Base-by-base conservation (phyloP, 1,284 basidiomycete species). In the Afroboletus lepidellus region DNA sequence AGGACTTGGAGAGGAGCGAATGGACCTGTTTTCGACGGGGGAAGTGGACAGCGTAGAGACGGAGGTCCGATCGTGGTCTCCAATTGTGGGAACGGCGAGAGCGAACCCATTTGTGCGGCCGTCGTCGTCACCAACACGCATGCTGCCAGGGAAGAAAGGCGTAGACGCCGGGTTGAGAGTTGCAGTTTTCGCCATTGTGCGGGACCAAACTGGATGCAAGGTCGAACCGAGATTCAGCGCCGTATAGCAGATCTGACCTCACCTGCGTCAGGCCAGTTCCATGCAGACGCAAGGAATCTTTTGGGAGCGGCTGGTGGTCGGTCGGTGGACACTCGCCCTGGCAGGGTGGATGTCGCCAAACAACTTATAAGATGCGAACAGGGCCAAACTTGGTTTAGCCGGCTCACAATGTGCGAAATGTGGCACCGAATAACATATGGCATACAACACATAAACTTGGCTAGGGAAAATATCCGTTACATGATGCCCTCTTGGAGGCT, bases 101-200 rank as follows among this genome's bases (percentile, higher is more conserved):
- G 71, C 72, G 41, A 78, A 63, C 54, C 70, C 72, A 61, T 63
- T 72, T 44, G 69, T 61, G 53, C 71, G 41, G 8, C 33, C 72
- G 47, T 82, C 80, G 49, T 83, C 80, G 54, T 84, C 83, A 60
- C 65, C 73, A 60, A 74, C 64, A 60, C 81, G 81, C 63, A 79
- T 69, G 64, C 74, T 77, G 50, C 84, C 84, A 57, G 89, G 88
- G 69, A 90, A 89, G 78, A 91, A 90, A 46, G 89, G 89, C 66
- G 83, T 83, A 53, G 88, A 90, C 57, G 87, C 78, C 59, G 88
- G 88, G 69, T 91, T 90, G 61, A 91, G 74, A 52, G 84, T 77
- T 63, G 79, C 83, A 64, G 83, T 86, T 77, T 80, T 83, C 54
- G 85, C 81, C 84, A 89, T 86, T 62, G 72, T 72, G 69, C 71